Evolutionary conservation across 2,329 filamentous ascomycete genomes (phyloP).

Genomic region (Cladosporium halotolerans): DNA sequence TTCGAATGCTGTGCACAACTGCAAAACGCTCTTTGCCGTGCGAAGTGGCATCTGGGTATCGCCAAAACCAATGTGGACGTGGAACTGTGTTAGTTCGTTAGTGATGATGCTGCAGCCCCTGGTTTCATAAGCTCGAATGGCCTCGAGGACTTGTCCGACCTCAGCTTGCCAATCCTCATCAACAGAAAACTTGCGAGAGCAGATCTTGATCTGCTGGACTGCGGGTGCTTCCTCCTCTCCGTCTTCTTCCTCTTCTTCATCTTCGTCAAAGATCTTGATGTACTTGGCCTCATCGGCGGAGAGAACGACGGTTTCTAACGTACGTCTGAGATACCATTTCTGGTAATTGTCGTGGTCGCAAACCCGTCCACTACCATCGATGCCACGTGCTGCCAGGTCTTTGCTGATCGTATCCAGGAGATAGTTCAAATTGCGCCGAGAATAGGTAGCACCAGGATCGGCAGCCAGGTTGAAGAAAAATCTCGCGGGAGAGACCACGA

Average conservation of each 20-base stretch:
- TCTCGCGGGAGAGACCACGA: constrained; percentile 10
- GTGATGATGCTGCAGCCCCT: constrained; percentile 14
- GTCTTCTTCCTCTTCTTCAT: background rate
- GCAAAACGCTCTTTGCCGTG: constrained; percentile 16
- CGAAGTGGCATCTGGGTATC: constrained; percentile 10
- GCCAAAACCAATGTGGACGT: constrained; percentile 18
- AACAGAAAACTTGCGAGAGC: constrained; percentile 9
- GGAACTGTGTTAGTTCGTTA: constrained; percentile 16
- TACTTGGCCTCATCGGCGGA: background rate
- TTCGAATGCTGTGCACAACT: constrained; percentile 17
- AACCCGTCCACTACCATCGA: no score
- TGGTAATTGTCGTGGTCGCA: no score
- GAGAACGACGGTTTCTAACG: no score
- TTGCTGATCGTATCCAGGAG: no score
- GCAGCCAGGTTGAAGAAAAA: constrained; percentile 3
- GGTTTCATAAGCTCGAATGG: constrained; percentile 6
- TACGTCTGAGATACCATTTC: no score
- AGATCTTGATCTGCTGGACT: constrained; percentile 12
- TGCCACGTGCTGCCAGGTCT: no score
- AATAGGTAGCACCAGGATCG: no score
- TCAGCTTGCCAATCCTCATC: constrained; percentile 9
- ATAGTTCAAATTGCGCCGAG: no score
- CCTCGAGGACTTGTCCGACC: constrained; percentile 11
- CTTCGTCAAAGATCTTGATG: background rate
- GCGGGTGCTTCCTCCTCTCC: background rate